Conservation (phyloP, 495 filamentous ascomycete genomes). For the Penicillium angulare region DNA sequence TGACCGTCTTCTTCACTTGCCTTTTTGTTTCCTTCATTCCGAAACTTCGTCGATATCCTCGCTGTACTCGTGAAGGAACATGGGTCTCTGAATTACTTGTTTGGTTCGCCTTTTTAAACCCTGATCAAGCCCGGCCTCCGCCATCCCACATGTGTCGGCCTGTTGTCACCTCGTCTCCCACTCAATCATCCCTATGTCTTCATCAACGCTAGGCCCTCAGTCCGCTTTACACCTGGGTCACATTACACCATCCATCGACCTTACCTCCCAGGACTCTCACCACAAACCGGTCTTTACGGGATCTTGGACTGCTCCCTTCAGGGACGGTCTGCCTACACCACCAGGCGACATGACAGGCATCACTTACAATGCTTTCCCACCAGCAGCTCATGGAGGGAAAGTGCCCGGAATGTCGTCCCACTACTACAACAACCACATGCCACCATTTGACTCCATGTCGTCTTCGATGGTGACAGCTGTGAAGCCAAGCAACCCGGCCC, state of each 20-base stretch:
- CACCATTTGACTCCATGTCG: conserved; percentile 23
- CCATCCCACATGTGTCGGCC: conserved; percentile 24
- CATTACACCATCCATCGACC: conserved; percentile 29
- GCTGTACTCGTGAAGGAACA: not conserved
- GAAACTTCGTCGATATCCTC: not conserved
- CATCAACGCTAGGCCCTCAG: conserved; percentile 27
- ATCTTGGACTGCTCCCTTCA: conserved; percentile 39
- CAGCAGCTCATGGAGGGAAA: conserved; percentile 35
- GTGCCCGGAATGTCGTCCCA: conserved; percentile 27
- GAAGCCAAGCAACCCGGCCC: conserved; percentile 24
- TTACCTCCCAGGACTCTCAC: conserved; percentile 12
- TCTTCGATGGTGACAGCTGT: conserved; percentile 25
- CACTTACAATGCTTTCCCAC: conserved; percentile 39
- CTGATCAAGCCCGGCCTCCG: not conserved
- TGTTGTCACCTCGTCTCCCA: conserved; percentile 2
- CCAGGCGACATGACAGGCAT: conserved; percentile 51
- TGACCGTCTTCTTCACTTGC: not conserved
- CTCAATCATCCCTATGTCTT: conserved; percentile 35
- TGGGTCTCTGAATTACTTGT: conserved; percentile 6
- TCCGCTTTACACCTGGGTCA: conserved; percentile 27
- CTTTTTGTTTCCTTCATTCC: not conserved
- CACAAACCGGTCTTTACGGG: conserved; percentile 20
- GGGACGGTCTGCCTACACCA: conserved; percentile 51
- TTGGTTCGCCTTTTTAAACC: not conserved
- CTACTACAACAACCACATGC: conserved; percentile 25